phyloP scores from a whole-genome alignment of 352 stramenopile species.

The Globisporangium mamillatum region DNA sequence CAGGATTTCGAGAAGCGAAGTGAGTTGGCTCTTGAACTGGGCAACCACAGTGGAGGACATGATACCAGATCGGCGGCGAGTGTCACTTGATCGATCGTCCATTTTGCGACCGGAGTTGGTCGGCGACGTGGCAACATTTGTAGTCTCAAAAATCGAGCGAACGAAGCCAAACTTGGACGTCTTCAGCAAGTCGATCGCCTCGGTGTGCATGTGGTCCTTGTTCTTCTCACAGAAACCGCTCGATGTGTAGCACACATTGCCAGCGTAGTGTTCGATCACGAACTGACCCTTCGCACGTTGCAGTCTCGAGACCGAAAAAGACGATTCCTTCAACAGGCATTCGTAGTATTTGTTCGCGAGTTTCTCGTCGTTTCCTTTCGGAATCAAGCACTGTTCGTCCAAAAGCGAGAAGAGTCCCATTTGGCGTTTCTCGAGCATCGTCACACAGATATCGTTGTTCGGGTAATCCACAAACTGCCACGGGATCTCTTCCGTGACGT shows the following conservation, averaged over 20 bases:
- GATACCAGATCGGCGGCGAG: slow-evolving; percentile 62
- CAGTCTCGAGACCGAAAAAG: slow-evolving; percentile 68
- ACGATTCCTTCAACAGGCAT: slow-evolving; percentile 50
- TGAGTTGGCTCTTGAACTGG: slow-evolving; percentile 95
- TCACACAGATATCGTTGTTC: slow-evolving; percentile 82
- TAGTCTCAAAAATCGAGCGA: slow-evolving; percentile 61
- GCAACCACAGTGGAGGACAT: slow-evolving; percentile 81
- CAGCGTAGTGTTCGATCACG: slow-evolving; percentile 86
- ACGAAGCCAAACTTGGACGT: slow-evolving; percentile 69
- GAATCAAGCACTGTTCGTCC: slow-evolving; percentile 86
- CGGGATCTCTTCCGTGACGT: slow-evolving; percentile 82
- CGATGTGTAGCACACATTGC: slow-evolving; percentile 78
- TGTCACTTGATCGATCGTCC: slow-evolving; percentile 28
- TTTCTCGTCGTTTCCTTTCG: slow-evolving; percentile 78
- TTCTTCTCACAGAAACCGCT: slow-evolving; percentile 88
- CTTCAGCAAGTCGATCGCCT: slow-evolving; percentile 69
- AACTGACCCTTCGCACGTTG: slow-evolving; percentile 83
- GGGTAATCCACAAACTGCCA: slow-evolving; percentile 88
- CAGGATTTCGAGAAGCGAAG: slow-evolving; percentile 91
- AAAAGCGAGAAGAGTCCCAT: slow-evolving; percentile 81
- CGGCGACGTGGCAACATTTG: slow-evolving; percentile 20
- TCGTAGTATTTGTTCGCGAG: slow-evolving; percentile 86
- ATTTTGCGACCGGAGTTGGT: slow-evolving; percentile 14
- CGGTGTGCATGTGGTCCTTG: slow-evolving; percentile 86
- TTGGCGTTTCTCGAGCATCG: slow-evolving; percentile 68